These are phyloP conservation scores for Globisporangium middletonii DNA, from an alignment of 352 stramenopile species.

Conservation along the genomic window DNA sequence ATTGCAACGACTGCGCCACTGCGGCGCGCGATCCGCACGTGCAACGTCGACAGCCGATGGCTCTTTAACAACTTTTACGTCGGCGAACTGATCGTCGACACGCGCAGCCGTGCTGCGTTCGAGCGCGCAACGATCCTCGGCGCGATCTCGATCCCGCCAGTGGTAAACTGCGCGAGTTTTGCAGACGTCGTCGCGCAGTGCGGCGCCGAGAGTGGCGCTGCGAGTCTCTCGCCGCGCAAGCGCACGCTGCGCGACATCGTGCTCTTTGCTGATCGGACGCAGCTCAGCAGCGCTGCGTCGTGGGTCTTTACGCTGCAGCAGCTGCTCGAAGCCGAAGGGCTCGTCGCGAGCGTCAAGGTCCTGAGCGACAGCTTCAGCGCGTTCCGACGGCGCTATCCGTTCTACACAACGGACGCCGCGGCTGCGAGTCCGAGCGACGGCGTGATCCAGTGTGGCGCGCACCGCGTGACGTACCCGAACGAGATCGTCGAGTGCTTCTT, in stretches of 20 bases:
- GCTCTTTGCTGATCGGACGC: slow-evolving; percentile 33
- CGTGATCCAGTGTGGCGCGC: slow-evolving; percentile 20
- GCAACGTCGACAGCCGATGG: slow-evolving; percentile 48
- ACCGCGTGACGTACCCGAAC: slow-evolving; percentile 64
- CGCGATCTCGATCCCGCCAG: slow-evolving; percentile 44
- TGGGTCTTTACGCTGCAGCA: slow-evolving; percentile 35
- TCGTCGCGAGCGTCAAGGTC: slow-evolving; percentile 36
- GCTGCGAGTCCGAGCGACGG: slow-evolving; percentile 8
- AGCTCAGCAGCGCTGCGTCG: slow-evolving; percentile 17
- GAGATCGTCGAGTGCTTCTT: slow-evolving; percentile 60
- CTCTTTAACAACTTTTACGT: slow-evolving; percentile 74
- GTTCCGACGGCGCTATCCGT: slow-evolving; percentile 54
- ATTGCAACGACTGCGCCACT: background rate
- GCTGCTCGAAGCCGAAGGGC: slow-evolving; percentile 40
- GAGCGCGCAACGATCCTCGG: slow-evolving; percentile 35
- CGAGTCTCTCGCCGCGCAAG: slow-evolving; percentile 22
- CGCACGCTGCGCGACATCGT: slow-evolving; percentile 48
- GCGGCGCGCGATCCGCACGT: slow-evolving; percentile 13
- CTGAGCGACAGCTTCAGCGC: slow-evolving; percentile 30
- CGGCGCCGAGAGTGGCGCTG: slow-evolving; percentile 13
- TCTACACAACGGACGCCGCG: slow-evolving; percentile 42
- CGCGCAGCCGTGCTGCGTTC: slow-evolving; percentile 24
- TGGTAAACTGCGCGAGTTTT: slow-evolving; percentile 10
- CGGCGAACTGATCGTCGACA: slow-evolving; percentile 59
- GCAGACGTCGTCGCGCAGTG: slow-evolving; percentile 14